These are phyloP conservation scores for Blepharisma japonicum DNA, from an alignment of 73 alveolate species.

Conservation along the genomic window DNA sequence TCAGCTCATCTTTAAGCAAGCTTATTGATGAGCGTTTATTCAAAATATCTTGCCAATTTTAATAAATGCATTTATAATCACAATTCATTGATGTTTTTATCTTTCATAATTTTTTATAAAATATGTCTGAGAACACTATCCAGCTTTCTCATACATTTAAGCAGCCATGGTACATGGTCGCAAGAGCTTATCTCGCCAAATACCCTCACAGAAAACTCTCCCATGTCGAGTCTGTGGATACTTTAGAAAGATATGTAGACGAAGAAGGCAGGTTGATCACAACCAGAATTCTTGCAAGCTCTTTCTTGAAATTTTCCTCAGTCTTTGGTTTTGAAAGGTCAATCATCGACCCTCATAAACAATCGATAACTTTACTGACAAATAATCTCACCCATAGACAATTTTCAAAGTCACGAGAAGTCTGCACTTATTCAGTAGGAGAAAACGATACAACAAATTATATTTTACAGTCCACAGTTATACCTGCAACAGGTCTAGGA, in stretches of 20 bases:
- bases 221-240: not conserved
- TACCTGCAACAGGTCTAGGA: not conserved
- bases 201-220: slow-evolving; percentile 3
- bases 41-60: too few species aligned
- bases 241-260: slow-evolving; percentile 3
- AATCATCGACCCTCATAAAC: too few species aligned
- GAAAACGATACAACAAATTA: not conserved
- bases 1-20: too few species aligned
- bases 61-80: too few species aligned
- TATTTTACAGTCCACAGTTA: not conserved
- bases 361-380: too few species aligned
- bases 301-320: too few species aligned
- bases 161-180: not conserved
- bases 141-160: not conserved
- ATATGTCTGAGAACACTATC: too few species aligned
- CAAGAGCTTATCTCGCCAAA: not conserved
- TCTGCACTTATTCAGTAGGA: not conserved
- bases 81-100: too few species aligned
- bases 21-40: too few species aligned
- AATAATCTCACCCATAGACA: not conserved
- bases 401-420: not conserved
- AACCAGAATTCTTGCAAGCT: too few species aligned
- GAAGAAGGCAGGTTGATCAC: not conserved
- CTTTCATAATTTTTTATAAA: too few species aligned
- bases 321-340: too few species aligned